A percentile compares a stretch with the other conserved stretches of the same genome.
Evolutionary conservation across 495 filamentous ascomycete species (phyloP).

Genomic region (Thozetella sp.): DNA sequence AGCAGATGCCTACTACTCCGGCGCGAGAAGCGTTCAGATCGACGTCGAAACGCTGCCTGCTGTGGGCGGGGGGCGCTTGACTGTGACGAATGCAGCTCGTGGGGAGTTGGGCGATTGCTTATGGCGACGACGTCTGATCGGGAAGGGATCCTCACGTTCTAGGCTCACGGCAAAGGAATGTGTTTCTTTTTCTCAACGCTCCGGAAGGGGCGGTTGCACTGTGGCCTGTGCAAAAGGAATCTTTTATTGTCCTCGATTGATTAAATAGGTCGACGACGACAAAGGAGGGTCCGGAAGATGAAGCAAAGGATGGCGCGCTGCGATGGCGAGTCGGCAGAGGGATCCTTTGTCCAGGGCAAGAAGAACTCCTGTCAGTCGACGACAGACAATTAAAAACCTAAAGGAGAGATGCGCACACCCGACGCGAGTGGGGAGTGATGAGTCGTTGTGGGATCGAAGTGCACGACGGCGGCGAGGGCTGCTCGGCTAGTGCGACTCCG

Average conservation of each 20-base stretch:
- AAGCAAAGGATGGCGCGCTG: slow-evolving; percentile 22
- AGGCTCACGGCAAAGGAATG: slow-evolving; percentile 26
- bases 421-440: slow-evolving; percentile 19
- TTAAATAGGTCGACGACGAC: slow-evolving; percentile 32
- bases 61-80: slow-evolving; percentile 3
- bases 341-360: slow-evolving; percentile 29
- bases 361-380: slow-evolving; percentile 30
- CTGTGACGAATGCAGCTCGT: slow-evolving; percentile 7
- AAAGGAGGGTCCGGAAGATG: slow-evolving; percentile 18
- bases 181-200: slow-evolving; percentile 15
- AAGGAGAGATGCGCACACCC: slow-evolving; percentile 41
- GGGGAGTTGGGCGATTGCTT: too few relatives aligned
- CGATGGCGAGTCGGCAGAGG: slow-evolving; percentile 16
- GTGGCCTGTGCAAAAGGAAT: slow-evolving; percentile 35
- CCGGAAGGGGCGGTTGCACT: slow-evolving; percentile 21
- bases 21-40: slow-evolving; percentile 4
- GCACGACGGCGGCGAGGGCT: slow-evolving; percentile 28
- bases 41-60: not conserved
- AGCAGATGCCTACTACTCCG: slow-evolving; percentile 7
- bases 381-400: slow-evolving; percentile 25
- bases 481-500: slow-evolving; percentile 28
- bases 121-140: slow-evolving; percentile 11
- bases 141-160: slow-evolving; percentile 13
- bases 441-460: slow-evolving; percentile 9
- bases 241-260: slow-evolving; percentile 32